These are phyloP conservation scores for Botrytis paeoniae DNA, from an alignment of 2,329 filamentous ascomycete species.

Conservation along the genomic window DNA sequence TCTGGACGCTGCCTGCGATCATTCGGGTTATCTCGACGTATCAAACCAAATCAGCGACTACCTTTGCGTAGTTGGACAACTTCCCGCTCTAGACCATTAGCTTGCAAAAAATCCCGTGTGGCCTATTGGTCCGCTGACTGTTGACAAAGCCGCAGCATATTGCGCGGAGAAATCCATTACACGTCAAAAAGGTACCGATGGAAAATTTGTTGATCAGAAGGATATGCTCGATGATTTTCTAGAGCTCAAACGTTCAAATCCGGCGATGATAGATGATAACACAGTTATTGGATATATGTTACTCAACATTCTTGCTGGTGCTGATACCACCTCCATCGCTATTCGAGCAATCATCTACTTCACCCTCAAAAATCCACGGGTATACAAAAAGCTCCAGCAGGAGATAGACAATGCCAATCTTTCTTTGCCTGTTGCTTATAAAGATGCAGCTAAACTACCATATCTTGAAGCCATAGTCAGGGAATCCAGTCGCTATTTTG, in stretches of 20 bases:
- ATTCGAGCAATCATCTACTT: too few relatives aligned
- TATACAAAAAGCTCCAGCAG: too few relatives aligned
- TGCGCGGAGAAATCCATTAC: conserved; percentile 23
- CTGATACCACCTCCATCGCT: too few relatives aligned
- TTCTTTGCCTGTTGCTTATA: background rate
- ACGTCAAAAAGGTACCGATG: conserved; percentile 1
- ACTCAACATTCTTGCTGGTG: too few relatives aligned
- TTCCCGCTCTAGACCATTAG: conserved; percentile 26
- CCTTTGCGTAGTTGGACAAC: conserved; percentile 35
- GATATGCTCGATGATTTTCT: conserved; percentile 15
- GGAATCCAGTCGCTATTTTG: conserved; percentile 47
- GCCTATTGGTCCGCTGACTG: conserved; percentile 24
- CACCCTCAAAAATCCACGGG: too few relatives aligned
- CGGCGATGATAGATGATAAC: too few relatives aligned
- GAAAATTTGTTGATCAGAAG: conserved; percentile 47
- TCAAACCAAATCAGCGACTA: conserved; percentile 24
- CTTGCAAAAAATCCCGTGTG: conserved; percentile 27
- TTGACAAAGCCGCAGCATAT: conserved; percentile 21
- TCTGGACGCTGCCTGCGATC: conserved; percentile 38
- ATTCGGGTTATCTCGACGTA: conserved; percentile 25
- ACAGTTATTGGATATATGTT: too few relatives aligned
- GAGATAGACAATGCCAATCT: too few relatives aligned
- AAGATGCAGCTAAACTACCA: background rate
- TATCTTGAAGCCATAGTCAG: conserved; percentile 44
- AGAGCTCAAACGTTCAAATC: background rate